Percentiles rank a stretch among this genome's conserved stretches.
Conservation (phyloP, 352 stramenopile genomes). For the Globisporangium takayamanum region DNA sequence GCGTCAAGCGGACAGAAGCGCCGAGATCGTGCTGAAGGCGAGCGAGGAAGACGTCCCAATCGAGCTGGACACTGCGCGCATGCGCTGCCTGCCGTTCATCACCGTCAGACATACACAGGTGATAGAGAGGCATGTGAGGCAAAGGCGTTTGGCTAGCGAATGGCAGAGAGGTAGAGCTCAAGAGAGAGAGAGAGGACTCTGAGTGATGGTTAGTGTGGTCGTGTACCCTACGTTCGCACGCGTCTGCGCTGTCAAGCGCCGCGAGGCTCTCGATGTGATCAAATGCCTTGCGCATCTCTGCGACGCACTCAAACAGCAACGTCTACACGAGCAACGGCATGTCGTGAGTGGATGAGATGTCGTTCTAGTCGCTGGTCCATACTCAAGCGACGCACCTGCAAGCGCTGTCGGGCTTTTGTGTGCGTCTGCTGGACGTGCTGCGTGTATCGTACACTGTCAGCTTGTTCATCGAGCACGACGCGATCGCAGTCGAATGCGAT, state of each 20-base stretch:
- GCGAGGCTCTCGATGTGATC: constrained; percentile 21
- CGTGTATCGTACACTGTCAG: neutral
- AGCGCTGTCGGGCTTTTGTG: neutral
- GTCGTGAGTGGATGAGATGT: neutral
- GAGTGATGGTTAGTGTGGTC: neutral
- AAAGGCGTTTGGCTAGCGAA: too few species aligned
- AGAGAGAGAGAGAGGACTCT: neutral
- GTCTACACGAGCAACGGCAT: constrained; percentile 11
- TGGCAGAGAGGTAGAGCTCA: neutral
- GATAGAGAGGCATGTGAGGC: neutral
- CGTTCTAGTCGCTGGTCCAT: too few species aligned
- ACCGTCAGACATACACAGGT: neutral
- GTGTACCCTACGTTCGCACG: constrained; percentile 35
- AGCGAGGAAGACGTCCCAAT: constrained; percentile 31
- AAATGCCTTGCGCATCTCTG: constrained; percentile 35
- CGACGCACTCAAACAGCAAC: constrained; percentile 32
- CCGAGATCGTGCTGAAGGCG: constrained; percentile 27
- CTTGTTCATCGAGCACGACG: neutral
- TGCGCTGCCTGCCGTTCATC: neutral
- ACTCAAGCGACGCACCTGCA: constrained; percentile 6
- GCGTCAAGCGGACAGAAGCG: constrained; percentile 12
- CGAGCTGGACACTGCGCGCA: constrained; percentile 12
- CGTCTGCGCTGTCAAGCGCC: constrained; percentile 16
- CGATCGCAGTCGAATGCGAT: constrained; percentile 8
- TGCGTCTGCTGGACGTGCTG: constrained; percentile 6